Evolutionary conservation across 306 rosid genomes (phyloP).

Genomic region (Vigna trinervia): DNA sequence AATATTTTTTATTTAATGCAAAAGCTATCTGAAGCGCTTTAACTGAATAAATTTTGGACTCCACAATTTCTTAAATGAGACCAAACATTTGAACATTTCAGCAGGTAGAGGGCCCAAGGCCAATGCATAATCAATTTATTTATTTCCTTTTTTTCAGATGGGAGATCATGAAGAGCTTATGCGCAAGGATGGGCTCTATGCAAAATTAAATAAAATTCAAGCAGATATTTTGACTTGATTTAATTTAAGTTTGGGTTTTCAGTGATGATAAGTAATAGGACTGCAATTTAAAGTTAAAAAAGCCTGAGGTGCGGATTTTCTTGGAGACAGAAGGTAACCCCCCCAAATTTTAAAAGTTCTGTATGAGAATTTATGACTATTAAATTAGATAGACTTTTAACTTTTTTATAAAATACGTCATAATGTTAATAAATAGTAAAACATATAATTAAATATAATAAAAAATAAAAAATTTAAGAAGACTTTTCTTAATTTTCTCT

Average conservation of each 20-base stretch:
- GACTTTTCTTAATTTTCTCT: no score
- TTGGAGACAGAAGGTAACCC: no score
- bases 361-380: no score
- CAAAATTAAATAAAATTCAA: slow-evolving; percentile 53
- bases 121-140: slow-evolving; percentile 13
- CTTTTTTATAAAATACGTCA: no score
- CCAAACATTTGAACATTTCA: not conserved
- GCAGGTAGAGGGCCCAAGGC: not conserved
- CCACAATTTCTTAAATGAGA: not conserved
- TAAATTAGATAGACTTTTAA: no score
- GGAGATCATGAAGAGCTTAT: slow-evolving; percentile 84
- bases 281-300: not conserved
- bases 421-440: no score
- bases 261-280: not conserved
- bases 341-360: no score
- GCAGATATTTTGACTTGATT: slow-evolving; percentile 44
- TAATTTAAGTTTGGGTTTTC: not conserved
- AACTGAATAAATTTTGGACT: not conserved
- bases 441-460: no score
- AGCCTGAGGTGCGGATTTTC: not conserved
- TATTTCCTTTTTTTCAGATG: slow-evolving; percentile 50
- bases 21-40: not conserved
- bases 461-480: no score
- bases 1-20: not conserved
- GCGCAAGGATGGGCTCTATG: slow-evolving; percentile 66